Evolutionary conservation across 2,329 filamentous ascomycete species (phyloP), one percentile per base, ranked within the genome.

Genomic region (Xylaria sp.): DNA sequence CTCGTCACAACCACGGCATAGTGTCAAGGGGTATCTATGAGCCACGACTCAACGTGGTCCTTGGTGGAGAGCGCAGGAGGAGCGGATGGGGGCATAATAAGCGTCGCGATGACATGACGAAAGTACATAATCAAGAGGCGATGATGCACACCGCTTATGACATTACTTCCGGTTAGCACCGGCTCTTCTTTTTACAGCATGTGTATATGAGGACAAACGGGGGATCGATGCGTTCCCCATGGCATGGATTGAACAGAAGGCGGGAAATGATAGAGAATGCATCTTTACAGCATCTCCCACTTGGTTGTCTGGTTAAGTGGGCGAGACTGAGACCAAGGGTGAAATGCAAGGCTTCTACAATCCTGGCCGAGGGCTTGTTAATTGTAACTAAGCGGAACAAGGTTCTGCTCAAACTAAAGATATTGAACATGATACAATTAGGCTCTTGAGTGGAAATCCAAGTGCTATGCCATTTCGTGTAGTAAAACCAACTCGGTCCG

Each of bases 51-150:
- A 18, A 58, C 51, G 20, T 25, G 37, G 46, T 50, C 23, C 54
- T 41, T 32, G n/a, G 48, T 48, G 18, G 44, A 34, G 34, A 8
- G 34, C 23, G 28, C 34, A 28, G 41, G 2, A 32, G 46, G 25
- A 39, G 51, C 6, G 37, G 32, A 25, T 23, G 9, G 48, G 52
- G 34, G 25, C 63, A 8, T 57, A 51, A 59, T 39, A 46, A 46
- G 34, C 44, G 13, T 57, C 32, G 57, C 51, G 39, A 52, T 39
- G 15, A 32, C 20, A 37, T 66, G 6, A 55, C 52, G 34, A 54
- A 58, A 54, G 51, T 54, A 70, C 37, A 62, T 46, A 54, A 62
- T 68, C 32, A 64, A 15, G 57, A 62, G 55, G 41, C 50, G 28
- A 65, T 50, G 37, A 50, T 28, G 51, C 28, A 34, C 39, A 54